Evolutionary conservation across 2,329 filamentous ascomycete species (phyloP).

Genomic region (Botrytis pseudocinerea): DNA sequence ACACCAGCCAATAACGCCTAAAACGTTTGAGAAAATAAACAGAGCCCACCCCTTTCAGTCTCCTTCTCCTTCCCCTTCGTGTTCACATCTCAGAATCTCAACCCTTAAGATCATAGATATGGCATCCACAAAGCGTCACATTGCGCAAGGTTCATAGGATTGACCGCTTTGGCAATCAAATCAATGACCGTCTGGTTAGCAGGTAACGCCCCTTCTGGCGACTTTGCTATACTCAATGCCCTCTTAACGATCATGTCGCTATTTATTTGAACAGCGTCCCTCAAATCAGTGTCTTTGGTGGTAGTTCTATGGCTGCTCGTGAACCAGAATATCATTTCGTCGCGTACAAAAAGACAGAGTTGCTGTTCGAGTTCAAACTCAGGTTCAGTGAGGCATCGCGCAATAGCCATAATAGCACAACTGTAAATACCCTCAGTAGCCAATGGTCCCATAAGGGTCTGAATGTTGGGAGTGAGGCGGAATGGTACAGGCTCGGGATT

Average conservation of each 20-base stretch:
- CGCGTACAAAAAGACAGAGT: constrained; percentile 89
- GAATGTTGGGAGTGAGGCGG: constrained; percentile 93
- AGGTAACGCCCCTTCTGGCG: constrained; percentile 72
- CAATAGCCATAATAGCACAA: constrained; percentile 94
- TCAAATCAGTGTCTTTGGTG: constrained; percentile 64
- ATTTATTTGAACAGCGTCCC: constrained; percentile 78
- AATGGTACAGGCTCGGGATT: constrained; percentile 96
- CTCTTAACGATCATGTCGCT: constrained; percentile 90
- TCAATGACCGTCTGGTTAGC: constrained; percentile 98
- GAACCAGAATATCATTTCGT: constrained; percentile 98
- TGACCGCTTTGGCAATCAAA: constrained; percentile 86
- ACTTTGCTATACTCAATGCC: constrained; percentile 78
- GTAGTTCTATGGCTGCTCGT: constrained; percentile 71
- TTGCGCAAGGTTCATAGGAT: constrained; percentile 83
- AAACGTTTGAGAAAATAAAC: constrained; percentile 4
- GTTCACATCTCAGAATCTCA: background rate
- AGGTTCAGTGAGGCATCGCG: constrained; percentile 87
- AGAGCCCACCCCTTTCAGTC: background rate
- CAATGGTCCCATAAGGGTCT: constrained; percentile 92
- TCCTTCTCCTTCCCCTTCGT: background rate
- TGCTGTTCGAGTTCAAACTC: constrained; percentile 91
- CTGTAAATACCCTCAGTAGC: constrained; percentile 95
- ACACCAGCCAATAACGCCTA: constrained; percentile 6
- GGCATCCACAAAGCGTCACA: constrained; percentile 98
- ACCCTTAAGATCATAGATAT: constrained; percentile 63